These are phyloP conservation scores for Solanum appendiculatum DNA, from an alignment of 257 asterid species.

Conservation along the genomic window DNA sequence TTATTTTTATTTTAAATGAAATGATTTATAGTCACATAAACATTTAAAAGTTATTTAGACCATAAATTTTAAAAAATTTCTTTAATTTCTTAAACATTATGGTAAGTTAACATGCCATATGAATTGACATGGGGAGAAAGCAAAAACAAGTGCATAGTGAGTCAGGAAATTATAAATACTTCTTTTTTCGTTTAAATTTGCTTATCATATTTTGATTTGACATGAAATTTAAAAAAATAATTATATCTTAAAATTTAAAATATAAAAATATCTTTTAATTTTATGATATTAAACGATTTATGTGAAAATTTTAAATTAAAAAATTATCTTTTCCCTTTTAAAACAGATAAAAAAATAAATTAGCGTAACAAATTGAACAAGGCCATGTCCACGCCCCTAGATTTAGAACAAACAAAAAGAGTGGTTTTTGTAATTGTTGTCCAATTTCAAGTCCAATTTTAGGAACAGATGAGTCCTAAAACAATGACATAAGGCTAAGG, in stretches of 20 bases:
- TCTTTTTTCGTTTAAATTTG: too few species aligned
- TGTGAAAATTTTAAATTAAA: too few species aligned
- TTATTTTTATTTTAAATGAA: too few species aligned
- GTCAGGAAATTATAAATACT: background rate
- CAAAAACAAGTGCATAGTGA: background rate
- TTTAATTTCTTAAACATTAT: background rate
- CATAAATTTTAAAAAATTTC: too few species aligned
- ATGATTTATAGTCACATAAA: background rate
- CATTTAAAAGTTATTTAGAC: too few species aligned
- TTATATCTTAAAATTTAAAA: too few species aligned
- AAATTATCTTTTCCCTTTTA: too few species aligned
- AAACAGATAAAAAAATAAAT: too few species aligned
- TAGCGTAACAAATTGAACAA: too few species aligned
- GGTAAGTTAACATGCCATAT: background rate
- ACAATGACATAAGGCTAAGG: background rate
- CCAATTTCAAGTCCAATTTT: background rate
- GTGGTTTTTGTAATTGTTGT: background rate
- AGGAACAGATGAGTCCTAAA: background rate
- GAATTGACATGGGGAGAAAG: background rate
- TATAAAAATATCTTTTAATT: too few species aligned
- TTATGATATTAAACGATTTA: too few species aligned
- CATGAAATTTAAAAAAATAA: too few species aligned
- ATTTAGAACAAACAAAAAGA: background rate
- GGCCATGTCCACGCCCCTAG: background rate
- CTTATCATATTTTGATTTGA: background rate